Evolutionary conservation across 192 early-diverging fungal genomes (phyloP).

Genomic region (Mortierella hygrophila): DNA sequence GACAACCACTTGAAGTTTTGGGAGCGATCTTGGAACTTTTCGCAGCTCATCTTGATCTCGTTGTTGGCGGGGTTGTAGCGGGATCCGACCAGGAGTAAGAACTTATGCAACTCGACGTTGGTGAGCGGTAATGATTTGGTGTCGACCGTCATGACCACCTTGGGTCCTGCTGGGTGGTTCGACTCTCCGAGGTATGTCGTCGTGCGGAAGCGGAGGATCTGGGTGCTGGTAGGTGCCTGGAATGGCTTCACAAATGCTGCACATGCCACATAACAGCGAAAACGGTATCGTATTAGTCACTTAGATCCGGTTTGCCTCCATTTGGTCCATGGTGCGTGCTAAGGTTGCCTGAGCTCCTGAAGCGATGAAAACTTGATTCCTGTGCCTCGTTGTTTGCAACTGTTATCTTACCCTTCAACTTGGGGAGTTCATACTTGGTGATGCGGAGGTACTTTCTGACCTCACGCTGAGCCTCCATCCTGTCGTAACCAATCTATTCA

Average conservation of each 20-base stretch:
- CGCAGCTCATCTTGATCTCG: conserved; percentile 67
- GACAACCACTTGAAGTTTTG: conserved; percentile 73
- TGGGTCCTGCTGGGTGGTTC: conserved; percentile 62
- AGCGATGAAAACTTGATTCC: neutral
- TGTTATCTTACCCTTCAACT: conserved; percentile 62
- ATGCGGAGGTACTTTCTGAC: conserved; percentile 70
- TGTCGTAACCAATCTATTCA: conserved; percentile 57
- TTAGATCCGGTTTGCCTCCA: neutral
- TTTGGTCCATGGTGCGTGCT: neutral
- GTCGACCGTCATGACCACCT: conserved; percentile 66
- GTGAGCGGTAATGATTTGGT: conserved; percentile 59
- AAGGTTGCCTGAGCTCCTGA: neutral
- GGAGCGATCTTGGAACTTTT: conserved; percentile 63
- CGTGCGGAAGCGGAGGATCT: conserved; percentile 66
- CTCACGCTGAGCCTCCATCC: conserved; percentile 62
- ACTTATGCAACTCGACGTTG: conserved; percentile 66
- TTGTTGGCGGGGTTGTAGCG: conserved; percentile 71
- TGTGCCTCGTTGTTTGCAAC: no score
- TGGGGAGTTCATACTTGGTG: conserved; percentile 69
- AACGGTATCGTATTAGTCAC: neutral
- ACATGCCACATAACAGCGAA: neutral
- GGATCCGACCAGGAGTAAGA: conserved; percentile 70
- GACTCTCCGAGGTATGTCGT: conserved; percentile 65
- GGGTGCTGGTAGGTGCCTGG: conserved; percentile 56
- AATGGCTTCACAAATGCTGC: conserved; percentile 68